A percentile compares a stretch with the other conserved stretches of the same genome.
Conservation (phyloP, 176 grass and related monocot species). For the Phoenix dactylifera region DNA sequence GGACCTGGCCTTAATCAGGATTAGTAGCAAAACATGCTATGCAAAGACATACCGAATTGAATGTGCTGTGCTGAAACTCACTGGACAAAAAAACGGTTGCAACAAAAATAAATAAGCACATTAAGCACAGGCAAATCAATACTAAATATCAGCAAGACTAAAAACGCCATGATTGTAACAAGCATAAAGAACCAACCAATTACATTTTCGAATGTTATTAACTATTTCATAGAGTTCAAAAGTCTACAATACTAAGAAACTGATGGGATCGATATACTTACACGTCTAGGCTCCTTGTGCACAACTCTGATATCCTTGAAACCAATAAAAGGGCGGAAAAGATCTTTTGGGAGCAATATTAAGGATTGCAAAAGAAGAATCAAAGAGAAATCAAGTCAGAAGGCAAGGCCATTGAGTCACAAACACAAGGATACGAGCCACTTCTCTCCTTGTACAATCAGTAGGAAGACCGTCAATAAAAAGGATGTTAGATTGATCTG, state of each 20-base stretch:
- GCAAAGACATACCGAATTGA: too few species aligned
- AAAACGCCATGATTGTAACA: too few species aligned
- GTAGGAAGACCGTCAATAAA: slow-evolving; percentile 81
- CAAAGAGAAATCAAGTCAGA: slow-evolving; percentile 4
- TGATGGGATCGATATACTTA: slow-evolving; percentile 15
- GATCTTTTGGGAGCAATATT: slow-evolving; percentile 41
- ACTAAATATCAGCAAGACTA: too few species aligned
- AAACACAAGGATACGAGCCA: slow-evolving; percentile 60
- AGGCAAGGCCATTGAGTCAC: not conserved
- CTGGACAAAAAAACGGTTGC: too few species aligned
- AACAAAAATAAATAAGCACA: too few species aligned
- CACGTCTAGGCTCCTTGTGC: slow-evolving; percentile 14
- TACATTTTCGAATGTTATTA: too few species aligned
- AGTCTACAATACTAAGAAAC: slow-evolving; percentile 16
- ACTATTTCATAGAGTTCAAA: not conserved
- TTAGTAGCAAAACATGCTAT: too few species aligned
- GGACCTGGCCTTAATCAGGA: too few species aligned
- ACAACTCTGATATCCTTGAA: slow-evolving; percentile 62
- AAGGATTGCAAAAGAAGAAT: slow-evolving; percentile 19
- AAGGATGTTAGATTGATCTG: slow-evolving; percentile 63
- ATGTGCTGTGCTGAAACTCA: too few species aligned
- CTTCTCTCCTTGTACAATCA: slow-evolving; percentile 86
- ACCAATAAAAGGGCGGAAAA: slow-evolving; percentile 57
- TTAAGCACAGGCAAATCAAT: too few species aligned
- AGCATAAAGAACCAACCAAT: too few species aligned